These are phyloP conservation scores for Geranomyces michiganensis DNA, from an alignment of 192 early-diverging fungal genomes.

Conservation along the genomic window DNA sequence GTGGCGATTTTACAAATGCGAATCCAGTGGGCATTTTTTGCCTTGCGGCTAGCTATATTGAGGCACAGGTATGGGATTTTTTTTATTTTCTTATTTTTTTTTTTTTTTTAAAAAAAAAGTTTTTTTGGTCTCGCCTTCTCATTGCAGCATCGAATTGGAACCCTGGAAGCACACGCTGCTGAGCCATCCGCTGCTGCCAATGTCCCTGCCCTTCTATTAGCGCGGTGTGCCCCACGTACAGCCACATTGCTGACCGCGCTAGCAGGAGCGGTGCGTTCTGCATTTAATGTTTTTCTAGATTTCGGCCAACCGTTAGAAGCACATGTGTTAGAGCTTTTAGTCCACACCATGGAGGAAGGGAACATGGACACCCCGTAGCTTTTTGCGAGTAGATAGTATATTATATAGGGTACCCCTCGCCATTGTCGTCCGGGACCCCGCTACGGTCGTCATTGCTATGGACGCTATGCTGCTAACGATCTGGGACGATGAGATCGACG, in stretches of 20 bases:
- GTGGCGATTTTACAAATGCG: neutral
- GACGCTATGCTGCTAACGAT: conserved; percentile 33
- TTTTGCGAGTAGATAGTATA: too few species aligned
- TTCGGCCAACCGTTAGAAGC: too few species aligned
- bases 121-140: neutral
- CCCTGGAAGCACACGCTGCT: neutral
- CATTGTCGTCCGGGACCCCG: conserved; percentile 6
- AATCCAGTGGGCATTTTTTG: neutral
- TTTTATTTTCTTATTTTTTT: too few species aligned
- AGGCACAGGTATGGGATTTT: neutral
- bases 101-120: neutral
- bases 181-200: neutral
- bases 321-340: too few species aligned
- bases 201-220: neutral
- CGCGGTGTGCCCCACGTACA: neutral
- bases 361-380: too few species aligned
- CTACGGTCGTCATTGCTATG: conserved; percentile 16
- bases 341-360: too few species aligned
- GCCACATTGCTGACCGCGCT: neutral
- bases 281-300: too few species aligned
- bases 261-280: conserved; percentile 3
- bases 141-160: conserved; percentile 2
- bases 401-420: neutral
- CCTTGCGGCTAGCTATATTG: neutral
- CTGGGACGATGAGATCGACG: too few species aligned